These are phyloP conservation scores for Skeletonema marinoi DNA, from an alignment of 108 stramenopile genomes.

Conservation along the genomic window DNA sequence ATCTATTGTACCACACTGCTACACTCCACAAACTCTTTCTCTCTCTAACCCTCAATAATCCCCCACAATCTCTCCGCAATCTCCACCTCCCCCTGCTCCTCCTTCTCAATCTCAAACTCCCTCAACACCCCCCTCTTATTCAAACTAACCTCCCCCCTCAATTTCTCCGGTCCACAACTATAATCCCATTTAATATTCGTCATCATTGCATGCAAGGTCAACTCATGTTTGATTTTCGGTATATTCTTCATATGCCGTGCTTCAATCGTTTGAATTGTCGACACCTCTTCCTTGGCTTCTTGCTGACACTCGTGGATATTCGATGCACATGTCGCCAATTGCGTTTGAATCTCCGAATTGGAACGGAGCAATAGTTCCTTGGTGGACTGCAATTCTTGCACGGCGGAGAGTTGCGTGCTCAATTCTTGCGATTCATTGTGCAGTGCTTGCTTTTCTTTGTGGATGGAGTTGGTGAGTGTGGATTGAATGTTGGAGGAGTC, in stretches of 20 bases:
- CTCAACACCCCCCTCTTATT: constrained; percentile 10
- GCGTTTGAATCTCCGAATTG: too few relatives aligned
- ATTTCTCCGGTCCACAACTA: neutral
- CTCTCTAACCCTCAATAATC: constrained; percentile 23
- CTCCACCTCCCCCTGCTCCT: neutral
- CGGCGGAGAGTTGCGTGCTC: too few relatives aligned
- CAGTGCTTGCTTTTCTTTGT: too few relatives aligned
- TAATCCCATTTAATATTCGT: constrained; percentile 48
- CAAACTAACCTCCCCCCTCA: constrained; percentile 39
- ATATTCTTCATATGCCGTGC: constrained; percentile 2
- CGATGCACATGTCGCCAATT: too few relatives aligned
- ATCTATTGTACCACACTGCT: too few relatives aligned
- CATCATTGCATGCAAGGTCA: constrained; percentile 17
- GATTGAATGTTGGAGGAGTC: neutral
- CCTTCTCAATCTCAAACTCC: constrained; percentile 25
- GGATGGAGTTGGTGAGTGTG: too few relatives aligned
- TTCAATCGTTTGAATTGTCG: constrained; percentile 11
- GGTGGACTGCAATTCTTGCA: too few relatives aligned
- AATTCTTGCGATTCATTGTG: too few relatives aligned
- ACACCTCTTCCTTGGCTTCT: constrained; percentile 2
- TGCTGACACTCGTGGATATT: too few relatives aligned
- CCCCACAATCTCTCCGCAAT: constrained; percentile 34
- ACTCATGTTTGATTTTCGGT: constrained; percentile 6
- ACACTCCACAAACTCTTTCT: too few relatives aligned
- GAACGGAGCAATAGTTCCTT: too few relatives aligned